A percentile compares a stretch with the other conserved stretches of the same genome.
phyloP scores from a whole-genome alignment of 2,329 filamentous ascomycete species.

The Paecilomyces variotii region DNA sequence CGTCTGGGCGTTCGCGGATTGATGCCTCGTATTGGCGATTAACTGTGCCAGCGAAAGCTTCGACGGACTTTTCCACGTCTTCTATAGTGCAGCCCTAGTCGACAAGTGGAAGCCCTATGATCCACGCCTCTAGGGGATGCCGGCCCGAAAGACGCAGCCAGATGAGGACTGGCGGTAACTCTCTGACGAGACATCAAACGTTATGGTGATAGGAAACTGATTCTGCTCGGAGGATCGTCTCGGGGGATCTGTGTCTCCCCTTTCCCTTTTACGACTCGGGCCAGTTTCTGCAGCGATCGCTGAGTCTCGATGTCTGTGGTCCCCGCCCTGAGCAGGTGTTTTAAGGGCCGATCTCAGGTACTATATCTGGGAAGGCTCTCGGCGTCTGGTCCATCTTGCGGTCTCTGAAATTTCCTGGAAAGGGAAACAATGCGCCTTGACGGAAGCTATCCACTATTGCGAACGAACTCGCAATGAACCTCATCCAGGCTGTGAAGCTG shows the following conservation, averaged over 20 bases:
- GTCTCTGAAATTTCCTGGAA: not conserved
- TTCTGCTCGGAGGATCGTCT: not conserved
- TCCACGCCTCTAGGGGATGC: not conserved
- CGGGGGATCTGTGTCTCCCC: not conserved
- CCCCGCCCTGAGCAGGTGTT: not conserved
- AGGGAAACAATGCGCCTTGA: not conserved
- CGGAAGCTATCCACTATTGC: not conserved
- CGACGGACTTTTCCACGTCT: not conserved
- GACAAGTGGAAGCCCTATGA: not conserved
- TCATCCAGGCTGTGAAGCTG: not conserved
- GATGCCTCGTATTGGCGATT: not conserved
- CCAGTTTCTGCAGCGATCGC: not conserved
- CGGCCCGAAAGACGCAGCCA: not conserved
- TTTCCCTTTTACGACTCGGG: not conserved
- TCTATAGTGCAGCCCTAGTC: not conserved
- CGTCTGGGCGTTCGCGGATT: not conserved
- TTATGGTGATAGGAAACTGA: not conserved
- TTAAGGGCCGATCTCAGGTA: not conserved
- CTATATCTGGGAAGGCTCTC: not conserved
- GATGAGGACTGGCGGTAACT: not conserved
- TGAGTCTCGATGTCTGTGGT: not conserved
- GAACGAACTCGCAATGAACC: not conserved
- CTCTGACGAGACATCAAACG: not conserved
- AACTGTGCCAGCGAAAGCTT: not conserved
- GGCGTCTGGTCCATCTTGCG: not conserved